A percentile compares a stretch with the other conserved stretches of the same genome.
Evolutionary conservation across 164 flowering plant genomes (phyloP).

Genomic region (Chimonanthus salicifolius): DNA sequence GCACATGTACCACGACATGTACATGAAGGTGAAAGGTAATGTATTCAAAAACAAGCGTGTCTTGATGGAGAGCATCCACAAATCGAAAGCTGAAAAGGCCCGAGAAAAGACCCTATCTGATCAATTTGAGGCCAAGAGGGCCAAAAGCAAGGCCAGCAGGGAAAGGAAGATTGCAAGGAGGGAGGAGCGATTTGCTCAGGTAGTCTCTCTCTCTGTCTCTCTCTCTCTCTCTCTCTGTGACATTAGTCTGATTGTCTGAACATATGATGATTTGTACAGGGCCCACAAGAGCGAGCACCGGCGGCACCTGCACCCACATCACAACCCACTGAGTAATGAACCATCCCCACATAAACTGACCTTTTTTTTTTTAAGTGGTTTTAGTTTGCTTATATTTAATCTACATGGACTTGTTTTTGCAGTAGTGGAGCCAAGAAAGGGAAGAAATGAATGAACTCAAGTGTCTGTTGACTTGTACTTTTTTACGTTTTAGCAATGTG

Average conservation of each 20-base stretch:
- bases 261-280: slow-evolving; percentile 5
- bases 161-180: slow-evolving; percentile 35
- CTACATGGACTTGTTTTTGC: not conserved
- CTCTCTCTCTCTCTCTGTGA: not conserved
- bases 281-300: slow-evolving; percentile 10
- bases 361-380: too few relatives aligned
- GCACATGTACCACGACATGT: slow-evolving; percentile 33
- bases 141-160: slow-evolving; percentile 17
- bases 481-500: too few relatives aligned
- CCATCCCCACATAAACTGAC: not conserved
- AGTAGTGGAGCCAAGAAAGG: slow-evolving; percentile 13
- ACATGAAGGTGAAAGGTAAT: slow-evolving; percentile 34
- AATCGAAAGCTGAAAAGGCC: slow-evolving; percentile 26
- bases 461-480: too few relatives aligned
- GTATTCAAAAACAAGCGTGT: slow-evolving; percentile 33
- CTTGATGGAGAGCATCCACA: slow-evolving; percentile 36
- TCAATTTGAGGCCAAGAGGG: slow-evolving; percentile 27
- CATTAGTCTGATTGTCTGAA: not conserved
- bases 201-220: not conserved
- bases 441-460: slow-evolving; percentile 2
- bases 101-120: slow-evolving; percentile 21
- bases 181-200: slow-evolving; percentile 39
- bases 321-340: slow-evolving; percentile 2
- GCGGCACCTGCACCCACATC: not conserved
- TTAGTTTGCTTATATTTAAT: not conserved